Base-by-base conservation (phyloP, 192 early-diverging fungal species). In the Backusella macrospora region DNA sequence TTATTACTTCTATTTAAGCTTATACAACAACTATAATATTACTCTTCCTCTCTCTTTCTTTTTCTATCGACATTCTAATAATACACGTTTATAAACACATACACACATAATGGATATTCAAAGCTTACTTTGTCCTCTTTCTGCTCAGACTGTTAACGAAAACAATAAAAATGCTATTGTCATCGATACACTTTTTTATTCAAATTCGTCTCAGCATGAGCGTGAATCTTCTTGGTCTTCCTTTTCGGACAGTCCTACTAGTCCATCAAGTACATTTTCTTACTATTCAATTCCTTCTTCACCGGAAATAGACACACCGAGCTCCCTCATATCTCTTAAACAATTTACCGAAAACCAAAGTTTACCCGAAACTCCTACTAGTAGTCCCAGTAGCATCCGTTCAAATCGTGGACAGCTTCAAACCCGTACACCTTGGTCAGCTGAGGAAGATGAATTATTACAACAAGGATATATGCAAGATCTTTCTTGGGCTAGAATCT, bases 401-500 rank as follows among this genome's bases (percentile, higher is more conserved):
- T 3, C 12, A 21, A 59, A 21, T 4, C 52, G 52, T 23, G 52
- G 52, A 37, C 44, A 68, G 5, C 67, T 46, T 16, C 67, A 68
- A 47, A 76, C 74, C 6, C 68, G 74, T 38, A 63, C 68, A 9
- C 74, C 74, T 38, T 76, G 74, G 74, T 62, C 68, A 21, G 52
- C 74, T 9, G 66, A 68, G 26, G 74, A 76, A 52, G 74, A 76
- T 47, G 59, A 65, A 5, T 55, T 76, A 26, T 49, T 76, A 38
- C 65, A 70, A 48, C 68, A 76, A 70, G 74, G 74, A 7, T 76
- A 70, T 38, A 44, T 70, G 38, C 74, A 76, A 70, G 74, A 62
- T 21, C 44, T 76, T 23, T 76, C 74, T 40, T 76, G 74, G 74
- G 68, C 74, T 13, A 64, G 70, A 62, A 76, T 76, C 29, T 76